Conservation (phyloP, 78 protist genomes). For the Guillardia theta region DNA sequence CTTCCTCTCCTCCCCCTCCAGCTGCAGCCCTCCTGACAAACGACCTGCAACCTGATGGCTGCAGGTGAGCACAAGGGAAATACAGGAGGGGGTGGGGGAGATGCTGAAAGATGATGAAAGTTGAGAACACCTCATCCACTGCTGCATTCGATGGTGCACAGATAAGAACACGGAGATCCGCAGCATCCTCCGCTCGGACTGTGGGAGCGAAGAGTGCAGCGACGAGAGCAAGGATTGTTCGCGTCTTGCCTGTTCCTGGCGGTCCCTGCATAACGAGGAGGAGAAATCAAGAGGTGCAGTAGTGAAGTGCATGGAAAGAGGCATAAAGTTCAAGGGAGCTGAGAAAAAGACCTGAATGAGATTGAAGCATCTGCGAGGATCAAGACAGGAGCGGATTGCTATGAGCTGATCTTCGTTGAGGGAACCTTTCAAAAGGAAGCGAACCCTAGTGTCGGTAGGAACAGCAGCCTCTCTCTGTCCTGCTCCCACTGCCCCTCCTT, state of each 20-base stretch:
- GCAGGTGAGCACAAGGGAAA: too few species aligned
- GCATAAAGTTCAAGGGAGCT: background rate
- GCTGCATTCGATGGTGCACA: slow-evolving; percentile 32
- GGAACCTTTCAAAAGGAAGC: background rate
- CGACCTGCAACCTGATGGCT: too few species aligned
- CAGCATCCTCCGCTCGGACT: background rate
- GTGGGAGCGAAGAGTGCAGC: background rate
- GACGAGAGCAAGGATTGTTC: background rate
- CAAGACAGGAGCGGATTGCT: background rate
- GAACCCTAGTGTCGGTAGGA: background rate
- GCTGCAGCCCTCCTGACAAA: too few species aligned
- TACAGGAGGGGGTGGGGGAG: too few species aligned
- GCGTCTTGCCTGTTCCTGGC: slow-evolving; percentile 47
- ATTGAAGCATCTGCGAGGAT: background rate
- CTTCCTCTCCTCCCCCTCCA: too few species aligned
- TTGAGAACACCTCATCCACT: background rate
- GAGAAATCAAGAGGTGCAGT: too few species aligned
- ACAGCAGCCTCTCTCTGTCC: background rate
- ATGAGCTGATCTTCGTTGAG: background rate
- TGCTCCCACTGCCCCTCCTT: background rate
- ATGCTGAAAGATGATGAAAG: too few species aligned
- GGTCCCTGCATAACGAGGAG: slow-evolving; percentile 50
- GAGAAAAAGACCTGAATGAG: slow-evolving; percentile 11
- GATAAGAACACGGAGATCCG: background rate
- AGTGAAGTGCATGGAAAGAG: background rate